A percentile compares a stretch with the other conserved stretches of the same genome.
Evolutionary conservation across 2,329 filamentous ascomycete genomes (phyloP).

Genomic region (Phialophora tarda): DNA sequence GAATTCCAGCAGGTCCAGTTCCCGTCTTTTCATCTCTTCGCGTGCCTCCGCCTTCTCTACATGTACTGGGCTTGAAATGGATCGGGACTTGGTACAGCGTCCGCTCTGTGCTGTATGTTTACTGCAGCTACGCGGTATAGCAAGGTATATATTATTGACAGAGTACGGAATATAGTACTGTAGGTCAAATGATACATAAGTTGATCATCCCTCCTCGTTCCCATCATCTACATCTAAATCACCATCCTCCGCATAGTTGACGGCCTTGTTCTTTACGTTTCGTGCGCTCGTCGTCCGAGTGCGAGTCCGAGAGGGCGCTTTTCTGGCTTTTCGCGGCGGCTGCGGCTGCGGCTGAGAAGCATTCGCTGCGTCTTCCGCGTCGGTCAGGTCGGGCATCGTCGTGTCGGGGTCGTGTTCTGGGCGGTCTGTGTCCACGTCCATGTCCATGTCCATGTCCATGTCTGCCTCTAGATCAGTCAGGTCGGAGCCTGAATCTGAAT

Average conservation of each 20-base stretch:
- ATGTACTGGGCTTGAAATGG: too few relatives aligned
- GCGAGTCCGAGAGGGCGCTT: conserved; percentile 14
- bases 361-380: conserved; percentile 32
- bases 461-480: conserved; percentile 42
- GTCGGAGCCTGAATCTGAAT: conserved; percentile 37
- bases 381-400: conserved; percentile 47
- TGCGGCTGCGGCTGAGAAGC: neutral
- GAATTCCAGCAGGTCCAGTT: too few relatives aligned
- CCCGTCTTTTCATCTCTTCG: too few relatives aligned
- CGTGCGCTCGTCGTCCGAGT: conserved; percentile 33
- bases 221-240: conserved; percentile 24
- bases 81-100: too few relatives aligned
- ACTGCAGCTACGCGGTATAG: neutral
- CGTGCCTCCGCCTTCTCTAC: too few relatives aligned
- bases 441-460: conserved; percentile 39
- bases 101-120: too few relatives aligned
- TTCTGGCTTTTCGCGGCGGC: neutral
- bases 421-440: conserved; percentile 39
- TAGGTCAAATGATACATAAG: neutral
- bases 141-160: neutral
- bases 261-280: conserved; percentile 28
- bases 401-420: neutral
- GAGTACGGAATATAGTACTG: neutral
- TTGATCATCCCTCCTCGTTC: neutral
- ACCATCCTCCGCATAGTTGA: conserved; percentile 36